Evolutionary conservation across 148 eudicot species (phyloP), one percentile per base, ranked within the genome.

Genomic region (Chenopodium suecicum): DNA sequence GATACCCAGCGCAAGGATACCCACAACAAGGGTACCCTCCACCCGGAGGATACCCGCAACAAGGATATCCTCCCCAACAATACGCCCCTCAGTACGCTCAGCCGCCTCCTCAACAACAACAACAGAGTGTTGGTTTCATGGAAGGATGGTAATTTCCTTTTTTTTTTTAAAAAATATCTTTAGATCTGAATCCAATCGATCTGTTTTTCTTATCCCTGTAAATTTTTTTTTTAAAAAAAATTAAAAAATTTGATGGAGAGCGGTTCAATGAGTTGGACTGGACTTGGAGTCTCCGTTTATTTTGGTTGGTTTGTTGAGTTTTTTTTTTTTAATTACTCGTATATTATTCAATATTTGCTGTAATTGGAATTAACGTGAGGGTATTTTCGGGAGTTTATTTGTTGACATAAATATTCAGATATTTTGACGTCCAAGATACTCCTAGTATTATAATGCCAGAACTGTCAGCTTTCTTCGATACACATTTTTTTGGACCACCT

Each of bases 81-180:
- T 81, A 81, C 41, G 79, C 79, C 9, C 83, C 83, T 8, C 83
- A 81, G 52, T 81, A 81, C 58, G 79, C 73, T 29, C 83, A 83
- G n/a, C 92, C 89, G 2, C 96, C 92, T 14, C 93, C 88, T 16
- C 94, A 78, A 19, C 89, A 85, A 11, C 89, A 89, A 20, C 17
- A 46, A 70, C 76, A 74, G 82, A 78, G 87, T 34, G 11, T 58
- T 73, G 91, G 94, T 56, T 76, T 70, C 65, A 82, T 91, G 86
- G 90, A 89, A 83, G 97, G 97, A 85, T 91, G 94, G 97, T 92
- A 85, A 46, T 58, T 7, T 37, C n/a, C 12, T 70, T 47, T 70
- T 4, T 56, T 68, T 73, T 46, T 58, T 72, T 29, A 17, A 32
- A 14, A 31, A 31, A 31, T 27, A 31, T 31, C 56, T 23, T 77